Evolutionary conservation across 371 early-diverging fungal genomes (phyloP), one percentile per base, ranked within the genome.

Genomic region (Mucor racemosus): DNA sequence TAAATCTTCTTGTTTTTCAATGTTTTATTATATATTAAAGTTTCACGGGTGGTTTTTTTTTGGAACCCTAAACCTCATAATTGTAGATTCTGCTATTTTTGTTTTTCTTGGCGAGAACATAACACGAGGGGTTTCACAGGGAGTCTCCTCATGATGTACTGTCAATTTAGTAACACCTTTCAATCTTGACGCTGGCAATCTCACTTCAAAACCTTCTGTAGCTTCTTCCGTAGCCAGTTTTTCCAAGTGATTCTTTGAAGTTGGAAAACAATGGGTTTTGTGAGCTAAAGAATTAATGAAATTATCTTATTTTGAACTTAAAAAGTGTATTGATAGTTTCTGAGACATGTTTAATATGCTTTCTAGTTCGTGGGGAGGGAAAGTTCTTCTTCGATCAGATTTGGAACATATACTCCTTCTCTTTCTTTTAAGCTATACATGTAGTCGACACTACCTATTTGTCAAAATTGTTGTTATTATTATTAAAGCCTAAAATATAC

Each of bases 281-380:
- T 34, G 60, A 7, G 33, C 31, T 39, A 60, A 68, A 56, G 60
- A 60, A 68, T 40, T 59, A 64, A 54, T 41, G 55, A 48, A 21
- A 54, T 60, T 63, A 60, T 19, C 55, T 64, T 64, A 68, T 55
- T 55, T 60, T 63, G 41, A 64, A 64, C 64, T 17, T 64, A 68
- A 68, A 68, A 3, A 68, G n/a, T 15, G 68, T 55, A 44, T 68
- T 68, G 17, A 68, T 68, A 4, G 68, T 68, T 17, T 68, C 15
- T 54, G 63, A 14, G 34, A 64, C 21, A 11, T 68, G 14, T 42
- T 68, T 63, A 9, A 53, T 58, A 3, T 7, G n/a, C 60, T 59
- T 59, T 39, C 46, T 68, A 64, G 5, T 33, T 68, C 38, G 34
- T 64, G 11, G 60, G 55, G 36, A 68, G 56, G 35, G 14, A 60